Evolutionary conservation across 2,329 filamentous ascomycete genomes (phyloP).

Genomic region (Emericellopsis atlantica): DNA sequence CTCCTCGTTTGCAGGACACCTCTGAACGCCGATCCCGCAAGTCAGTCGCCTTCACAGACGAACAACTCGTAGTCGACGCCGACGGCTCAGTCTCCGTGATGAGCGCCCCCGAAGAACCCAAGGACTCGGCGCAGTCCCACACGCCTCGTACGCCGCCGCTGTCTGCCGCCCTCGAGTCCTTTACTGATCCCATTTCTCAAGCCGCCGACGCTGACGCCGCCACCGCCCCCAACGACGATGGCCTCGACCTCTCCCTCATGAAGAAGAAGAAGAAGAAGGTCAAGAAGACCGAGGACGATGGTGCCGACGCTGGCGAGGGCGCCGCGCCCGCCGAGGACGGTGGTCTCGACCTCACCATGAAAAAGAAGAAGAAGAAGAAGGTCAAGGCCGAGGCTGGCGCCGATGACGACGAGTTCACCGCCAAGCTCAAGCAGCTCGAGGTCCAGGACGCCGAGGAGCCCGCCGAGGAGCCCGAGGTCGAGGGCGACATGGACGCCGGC

Average conservation of each 20-base stretch:
- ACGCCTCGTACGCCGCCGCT: conserved; percentile 52
- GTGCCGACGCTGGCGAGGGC: conserved; percentile 31
- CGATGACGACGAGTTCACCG: conserved; percentile 51
- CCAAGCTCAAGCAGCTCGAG: conserved; percentile 49
- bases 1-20: not conserved
- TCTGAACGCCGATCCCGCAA: conserved; percentile 67
- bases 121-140: conserved; percentile 73
- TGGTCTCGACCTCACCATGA: conserved; percentile 41
- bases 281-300: conserved; percentile 21
- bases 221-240: conserved; percentile 34
- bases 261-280: conserved; percentile 72
- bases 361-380: conserved; percentile 73
- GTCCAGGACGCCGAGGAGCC: conserved; percentile 52
- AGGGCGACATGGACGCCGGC: conserved; percentile 73
- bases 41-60: conserved; percentile 87
- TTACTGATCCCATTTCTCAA: conserved; percentile 37
- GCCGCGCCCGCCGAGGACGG: conserved; percentile 32
- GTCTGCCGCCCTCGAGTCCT: conserved; percentile 39
- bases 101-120: conserved; percentile 61
- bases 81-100: conserved; percentile 75
- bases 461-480: conserved; percentile 40
- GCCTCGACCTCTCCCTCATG: conserved; percentile 50
- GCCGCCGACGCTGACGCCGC: conserved; percentile 24
- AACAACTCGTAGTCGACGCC: conserved; percentile 74
- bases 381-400: conserved; percentile 38